phyloP scores from a whole-genome alignment of 2,329 filamentous ascomycete species.

The Xylariaceae sp. region DNA sequence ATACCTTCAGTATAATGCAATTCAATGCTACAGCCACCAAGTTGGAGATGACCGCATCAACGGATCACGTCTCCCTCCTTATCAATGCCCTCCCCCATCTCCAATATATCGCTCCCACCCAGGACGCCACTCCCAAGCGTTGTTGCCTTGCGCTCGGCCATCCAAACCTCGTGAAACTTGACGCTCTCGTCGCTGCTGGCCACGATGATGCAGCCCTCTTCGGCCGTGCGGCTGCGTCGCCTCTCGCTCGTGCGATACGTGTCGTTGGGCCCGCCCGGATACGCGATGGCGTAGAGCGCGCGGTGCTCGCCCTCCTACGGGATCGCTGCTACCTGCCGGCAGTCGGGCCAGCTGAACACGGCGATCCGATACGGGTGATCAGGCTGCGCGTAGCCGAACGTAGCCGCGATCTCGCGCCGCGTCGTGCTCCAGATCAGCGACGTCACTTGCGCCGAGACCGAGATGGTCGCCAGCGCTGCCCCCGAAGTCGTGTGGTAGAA shows the following conservation, averaged over 20 bases:
- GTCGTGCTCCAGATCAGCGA: slow-evolving; percentile 86
- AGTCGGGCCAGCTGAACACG: slow-evolving; percentile 92
- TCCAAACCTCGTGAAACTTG: slow-evolving; percentile 95
- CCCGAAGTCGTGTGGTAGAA: slow-evolving; percentile 89
- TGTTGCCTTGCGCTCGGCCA: slow-evolving; percentile 53
- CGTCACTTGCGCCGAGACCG: slow-evolving; percentile 90
- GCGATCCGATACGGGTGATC: slow-evolving; percentile 87
- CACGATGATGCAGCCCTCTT: slow-evolving; percentile 83
- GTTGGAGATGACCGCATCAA: slow-evolving; percentile 39
- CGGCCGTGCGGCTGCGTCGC: slow-evolving; percentile 44
- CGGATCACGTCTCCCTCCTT: slow-evolving; percentile 69
- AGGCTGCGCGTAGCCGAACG: slow-evolving; percentile 89
- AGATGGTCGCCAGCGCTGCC: slow-evolving; percentile 80
- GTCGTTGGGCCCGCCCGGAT: slow-evolving; percentile 51
- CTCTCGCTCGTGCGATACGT: slow-evolving; percentile 48
- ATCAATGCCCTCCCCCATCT: slow-evolving; percentile 75
- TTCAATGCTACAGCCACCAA: too few relatives aligned
- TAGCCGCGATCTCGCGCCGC: slow-evolving; percentile 82
- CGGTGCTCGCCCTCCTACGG: slow-evolving; percentile 77
- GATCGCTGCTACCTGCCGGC: slow-evolving; percentile 77
- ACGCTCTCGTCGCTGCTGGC: slow-evolving; percentile 88
- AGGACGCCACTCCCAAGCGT: slow-evolving; percentile 56
- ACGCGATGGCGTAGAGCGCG: slow-evolving; percentile 83
- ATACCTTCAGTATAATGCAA: too few relatives aligned
- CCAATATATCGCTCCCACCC: slow-evolving; percentile 80